These are phyloP conservation scores for Xanthoceras sorbifolium DNA, from an alignment of 345 rosid genomes.

Conservation along the genomic window DNA sequence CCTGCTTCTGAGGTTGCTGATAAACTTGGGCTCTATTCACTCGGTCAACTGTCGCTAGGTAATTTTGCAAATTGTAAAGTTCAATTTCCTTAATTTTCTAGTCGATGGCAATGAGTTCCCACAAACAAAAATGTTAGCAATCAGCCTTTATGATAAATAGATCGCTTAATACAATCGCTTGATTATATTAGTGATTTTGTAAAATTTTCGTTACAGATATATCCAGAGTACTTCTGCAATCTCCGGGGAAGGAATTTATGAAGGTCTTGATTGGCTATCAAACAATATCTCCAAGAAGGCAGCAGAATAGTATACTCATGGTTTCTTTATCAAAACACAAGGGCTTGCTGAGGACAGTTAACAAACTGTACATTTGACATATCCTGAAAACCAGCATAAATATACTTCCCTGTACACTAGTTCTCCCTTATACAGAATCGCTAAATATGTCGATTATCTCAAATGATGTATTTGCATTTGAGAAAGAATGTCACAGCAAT, in stretches of 20 bases:
- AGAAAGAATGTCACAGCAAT: not conserved
- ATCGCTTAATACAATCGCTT: not conserved
- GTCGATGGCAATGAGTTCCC: not conserved
- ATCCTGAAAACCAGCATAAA: not conserved
- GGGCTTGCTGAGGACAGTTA: not conserved
- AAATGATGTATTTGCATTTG: not conserved
- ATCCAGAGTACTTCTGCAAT: slow-evolving; percentile 58
- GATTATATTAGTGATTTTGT: slow-evolving; percentile 12
- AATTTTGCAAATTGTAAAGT: not conserved
- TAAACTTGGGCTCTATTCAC: slow-evolving; percentile 59
- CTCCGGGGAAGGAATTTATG: slow-evolving; percentile 53
- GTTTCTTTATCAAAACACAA: not conserved
- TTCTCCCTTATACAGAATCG: not conserved
- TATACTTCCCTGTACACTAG: not conserved
- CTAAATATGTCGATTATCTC: not conserved
- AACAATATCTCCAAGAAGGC: slow-evolving; percentile 36
- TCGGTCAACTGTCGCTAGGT: slow-evolving; percentile 57
- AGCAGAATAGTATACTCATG: not conserved
- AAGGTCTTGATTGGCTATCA: slow-evolving; percentile 68
- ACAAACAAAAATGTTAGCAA: not conserved
- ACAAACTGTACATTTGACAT: not conserved
- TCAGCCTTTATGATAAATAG: not conserved
- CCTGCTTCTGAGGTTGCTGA: slow-evolving; percentile 50
- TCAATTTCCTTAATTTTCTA: not conserved
- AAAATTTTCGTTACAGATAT: slow-evolving; percentile 39